Base-by-base conservation (phyloP, 371 early-diverging fungal species). In the Mucor circinelloides region DNA sequence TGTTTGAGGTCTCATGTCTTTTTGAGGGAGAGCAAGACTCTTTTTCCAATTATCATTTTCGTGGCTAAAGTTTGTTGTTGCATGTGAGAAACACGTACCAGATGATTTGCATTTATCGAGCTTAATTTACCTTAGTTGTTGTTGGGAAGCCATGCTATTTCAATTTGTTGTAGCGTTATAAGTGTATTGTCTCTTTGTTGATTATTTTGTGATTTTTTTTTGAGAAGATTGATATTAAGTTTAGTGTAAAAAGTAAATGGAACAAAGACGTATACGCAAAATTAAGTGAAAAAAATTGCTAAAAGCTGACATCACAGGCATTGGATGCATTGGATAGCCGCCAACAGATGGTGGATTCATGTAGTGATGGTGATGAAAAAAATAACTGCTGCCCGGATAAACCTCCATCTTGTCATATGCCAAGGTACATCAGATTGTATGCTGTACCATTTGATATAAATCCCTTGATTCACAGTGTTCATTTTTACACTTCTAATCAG, bases 1-100 rank as follows among this genome's bases (percentile, higher is more conserved):
- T 38, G 97, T 97, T 80, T 96, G 94, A 34, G 95, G 95, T 60
- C 97, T 90, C 56, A 68, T 79, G 77, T 97, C 96, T 80, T 90
- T 93, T 61, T 84, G 67, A 8, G 98, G 98, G 23, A 89, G 83
- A 27, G 75, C 74, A 38, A 95, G 83, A 44, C 79, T 76, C 66
- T 87, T 82, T 77, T 94, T 95, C 95, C 95, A 95, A 63, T 74
- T 81, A 71, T 88, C 87, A 66, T 84, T 82, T 69, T 87, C 87
- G 66, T 88, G 85, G 57, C 88, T 89, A 66, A 25, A 23, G 6
- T 25, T 21, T 50, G 1, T 50, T 50, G 10, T 25, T 25, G 2
- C 23, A 23, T 8, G 12, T 23, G 4, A 19, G 21, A 50, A 50
- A 50, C 50, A 50, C 50, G 50, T 44, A 19, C 44, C n/a, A 44